Conservation (phyloP, 345 rosid genomes). For the Rhodamnia rubescens region DNA sequence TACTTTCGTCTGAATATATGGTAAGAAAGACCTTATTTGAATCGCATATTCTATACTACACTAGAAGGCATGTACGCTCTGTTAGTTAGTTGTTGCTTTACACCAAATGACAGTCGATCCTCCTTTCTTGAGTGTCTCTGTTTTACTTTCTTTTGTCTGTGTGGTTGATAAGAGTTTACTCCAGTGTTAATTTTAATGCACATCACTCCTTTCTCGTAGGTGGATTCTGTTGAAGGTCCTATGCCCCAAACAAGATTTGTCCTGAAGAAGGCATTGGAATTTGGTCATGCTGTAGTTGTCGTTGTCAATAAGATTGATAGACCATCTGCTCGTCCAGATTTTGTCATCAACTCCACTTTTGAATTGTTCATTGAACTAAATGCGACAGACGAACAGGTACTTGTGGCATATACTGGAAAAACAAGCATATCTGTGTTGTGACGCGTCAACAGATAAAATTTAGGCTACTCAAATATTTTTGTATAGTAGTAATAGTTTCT, state of each 20-base stretch:
- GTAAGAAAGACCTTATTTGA: background rate
- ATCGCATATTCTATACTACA: background rate
- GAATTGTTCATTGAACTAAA: constrained; percentile 92
- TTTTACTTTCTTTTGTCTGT: background rate
- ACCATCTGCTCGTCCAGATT: constrained; percentile 93
- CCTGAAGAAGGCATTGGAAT: constrained; percentile 92
- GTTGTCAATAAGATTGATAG: constrained; percentile 97
- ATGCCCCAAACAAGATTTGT: constrained; percentile 99
- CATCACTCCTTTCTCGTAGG: constrained; percentile 26
- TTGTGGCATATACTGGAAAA: background rate
- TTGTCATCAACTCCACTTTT: constrained; percentile 88
- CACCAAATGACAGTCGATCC: background rate
- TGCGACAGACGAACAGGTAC: constrained; percentile 97
- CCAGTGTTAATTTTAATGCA: background rate
- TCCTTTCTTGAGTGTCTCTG: background rate
- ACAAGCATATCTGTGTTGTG: background rate
- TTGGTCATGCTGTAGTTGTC: constrained; percentile 91
- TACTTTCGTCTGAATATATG: background rate
- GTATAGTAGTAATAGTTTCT: background rate
- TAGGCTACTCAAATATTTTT: background rate
- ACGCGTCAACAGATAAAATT: background rate
- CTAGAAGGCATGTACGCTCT: background rate
- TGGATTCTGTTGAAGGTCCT: constrained; percentile 99
- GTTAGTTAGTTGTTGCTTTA: background rate
- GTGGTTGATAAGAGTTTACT: background rate